Evolutionary conservation across 2,329 filamentous ascomycete species (phyloP).

Genomic region (Nannizziopsis arthrosporioides): DNA sequence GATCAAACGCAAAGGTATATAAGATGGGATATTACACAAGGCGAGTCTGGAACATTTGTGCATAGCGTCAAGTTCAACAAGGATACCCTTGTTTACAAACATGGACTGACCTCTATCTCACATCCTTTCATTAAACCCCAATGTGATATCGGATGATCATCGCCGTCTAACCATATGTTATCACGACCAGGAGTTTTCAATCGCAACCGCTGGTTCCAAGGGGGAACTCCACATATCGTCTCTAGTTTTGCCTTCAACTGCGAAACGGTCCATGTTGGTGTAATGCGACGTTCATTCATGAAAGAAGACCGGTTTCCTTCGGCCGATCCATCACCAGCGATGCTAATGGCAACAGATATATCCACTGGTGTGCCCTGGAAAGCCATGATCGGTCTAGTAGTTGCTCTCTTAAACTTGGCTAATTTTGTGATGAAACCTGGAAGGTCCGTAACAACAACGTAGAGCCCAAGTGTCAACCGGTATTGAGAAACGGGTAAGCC

Average conservation of each 20-base stretch:
- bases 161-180: constrained; percentile 53
- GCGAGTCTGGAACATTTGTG: too few relatives aligned
- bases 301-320: constrained; percentile 24
- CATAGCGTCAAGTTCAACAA: background rate
- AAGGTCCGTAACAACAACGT: too few relatives aligned
- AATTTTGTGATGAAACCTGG: too few relatives aligned
- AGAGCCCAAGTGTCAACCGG: too few relatives aligned
- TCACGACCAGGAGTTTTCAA: constrained; percentile 54
- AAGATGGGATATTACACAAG: too few relatives aligned
- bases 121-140: constrained; percentile 32
- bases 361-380: constrained; percentile 31
- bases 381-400: constrained; percentile 14
- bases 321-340: constrained; percentile 17
- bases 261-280: constrained; percentile 78
- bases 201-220: constrained; percentile 61
- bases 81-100: background rate
- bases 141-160: constrained; percentile 55
- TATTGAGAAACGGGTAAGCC: too few relatives aligned
- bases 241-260: constrained; percentile 81
- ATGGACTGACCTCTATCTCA: constrained; percentile 32
- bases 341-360: constrained; percentile 31
- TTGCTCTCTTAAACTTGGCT: background rate
- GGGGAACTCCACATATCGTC: constrained; percentile 82
- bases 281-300: constrained; percentile 78
- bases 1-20: background rate